Base-by-base conservation (phyloP, 2,329 filamentous ascomycete genomes). In the Waltergamsia citrina region DNA sequence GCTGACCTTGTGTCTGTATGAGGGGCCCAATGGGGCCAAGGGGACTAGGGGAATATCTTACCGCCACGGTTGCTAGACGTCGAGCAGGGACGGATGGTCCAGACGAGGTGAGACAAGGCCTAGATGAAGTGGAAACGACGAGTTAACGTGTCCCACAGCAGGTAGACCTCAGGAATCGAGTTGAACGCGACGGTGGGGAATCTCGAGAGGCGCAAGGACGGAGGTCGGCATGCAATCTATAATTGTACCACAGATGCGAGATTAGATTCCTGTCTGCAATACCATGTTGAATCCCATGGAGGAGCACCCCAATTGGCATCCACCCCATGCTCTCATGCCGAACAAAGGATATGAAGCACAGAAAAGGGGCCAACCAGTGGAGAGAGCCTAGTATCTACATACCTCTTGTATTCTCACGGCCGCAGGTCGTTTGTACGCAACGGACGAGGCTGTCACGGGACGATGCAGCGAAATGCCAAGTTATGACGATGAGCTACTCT, bases 141-240 rank as follows among this genome's bases (percentile, higher is more conserved):
- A 76, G 69, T 61, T 69, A 76, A 76, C 70, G 71, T 74, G 69
- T 76, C 71, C 72, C 67, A 71, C 66, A 51, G 51, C 52, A 56
- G 51, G 6, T 20, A 60, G 59, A 57, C 54, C 57, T 61, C 54
- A 61, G 53, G 49, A 51, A 51, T 49, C 47, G 50, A 54, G 46
- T 52, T 52, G 20, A 62, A 56, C 60, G 60, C 56, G 54, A 58
- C 54, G 53, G 59, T 57, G 52, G 56, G 59, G 57, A 52, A 44
- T 41, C 43, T 41, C 38, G 50, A 50, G 51, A 52, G 53, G 54
- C 54, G 55, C 52, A 46, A 46, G 42, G 41, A 39, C 29, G 38
- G 11, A 27, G 33, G 47, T 50, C 52, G 57, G 55, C 54, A 59
- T 56, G 56, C 51, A 58, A 47, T 32, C 56, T 59, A 41, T n/a